phyloP scores from a whole-genome alignment of 331 rosid genomes.

The Dryas integrifolia region DNA sequence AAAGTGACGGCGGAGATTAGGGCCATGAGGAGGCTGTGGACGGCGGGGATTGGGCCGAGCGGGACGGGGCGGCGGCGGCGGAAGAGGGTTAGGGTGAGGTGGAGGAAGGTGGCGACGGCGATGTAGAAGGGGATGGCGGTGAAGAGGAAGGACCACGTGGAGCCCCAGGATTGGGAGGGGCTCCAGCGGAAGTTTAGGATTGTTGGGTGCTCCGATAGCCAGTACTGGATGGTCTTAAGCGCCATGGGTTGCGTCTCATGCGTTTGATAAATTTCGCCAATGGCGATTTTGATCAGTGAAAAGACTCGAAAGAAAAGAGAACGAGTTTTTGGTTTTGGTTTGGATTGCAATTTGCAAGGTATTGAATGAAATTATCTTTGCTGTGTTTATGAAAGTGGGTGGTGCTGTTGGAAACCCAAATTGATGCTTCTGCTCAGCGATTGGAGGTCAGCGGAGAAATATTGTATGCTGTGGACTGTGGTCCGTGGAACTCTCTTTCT shows the following conservation, averaged over 20 bases:
- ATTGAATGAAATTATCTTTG: no score
- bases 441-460: no score
- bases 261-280: not conserved
- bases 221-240: constrained; percentile 38
- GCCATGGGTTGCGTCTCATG: constrained; percentile 18
- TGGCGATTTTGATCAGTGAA: no score
- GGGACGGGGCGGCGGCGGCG: constrained; percentile 48
- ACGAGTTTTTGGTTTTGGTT: no score
- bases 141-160: constrained; percentile 83
- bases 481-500: constrained; percentile 1
- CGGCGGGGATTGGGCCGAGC: constrained; percentile 74
- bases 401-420: no score
- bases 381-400: no score
- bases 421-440: no score
- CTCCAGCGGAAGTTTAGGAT: constrained; percentile 79
- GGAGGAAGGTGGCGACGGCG: constrained; percentile 42
- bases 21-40: constrained; percentile 60
- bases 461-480: not conserved
- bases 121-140: constrained; percentile 47
- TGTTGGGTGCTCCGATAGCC: constrained; percentile 68
- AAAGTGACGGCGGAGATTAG: constrained; percentile 57
- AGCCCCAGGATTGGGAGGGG: constrained; percentile 65
- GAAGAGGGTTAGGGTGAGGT: constrained; percentile 38
- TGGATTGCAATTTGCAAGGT: no score
- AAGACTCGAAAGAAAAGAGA: not conserved